A percentile compares a stretch with the other conserved stretches of the same genome.
Conservation (phyloP, 495 filamentous ascomycete species). For the Talaromyces borbonicus region DNA sequence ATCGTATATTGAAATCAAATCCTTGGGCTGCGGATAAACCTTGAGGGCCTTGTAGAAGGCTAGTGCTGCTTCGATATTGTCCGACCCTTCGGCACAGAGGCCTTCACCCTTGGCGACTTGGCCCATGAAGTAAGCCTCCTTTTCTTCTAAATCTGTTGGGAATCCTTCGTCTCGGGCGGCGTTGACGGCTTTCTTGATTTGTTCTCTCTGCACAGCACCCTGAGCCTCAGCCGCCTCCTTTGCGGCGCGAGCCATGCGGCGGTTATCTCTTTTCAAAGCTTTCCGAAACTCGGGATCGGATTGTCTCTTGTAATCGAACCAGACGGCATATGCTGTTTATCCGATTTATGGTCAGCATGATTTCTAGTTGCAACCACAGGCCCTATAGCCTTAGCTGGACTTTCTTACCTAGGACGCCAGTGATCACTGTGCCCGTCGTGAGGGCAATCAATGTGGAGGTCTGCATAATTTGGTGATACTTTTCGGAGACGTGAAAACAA, state of each 20-base stretch:
- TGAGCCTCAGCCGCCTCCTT: conserved; percentile 68
- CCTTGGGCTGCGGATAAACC: conserved; percentile 88
- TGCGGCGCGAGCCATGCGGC: conserved; percentile 59
- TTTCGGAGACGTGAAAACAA: conserved; percentile 4
- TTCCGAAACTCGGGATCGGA: conserved; percentile 80
- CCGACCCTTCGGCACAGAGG: conserved; percentile 58
- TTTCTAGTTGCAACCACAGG: too few relatives aligned
- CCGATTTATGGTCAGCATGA: conserved; percentile 11
- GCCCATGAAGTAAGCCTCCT: conserved; percentile 88
- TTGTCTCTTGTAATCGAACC: conserved; percentile 91
- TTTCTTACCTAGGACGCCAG: conserved; percentile 70
- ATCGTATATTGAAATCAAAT: conserved; percentile 93
- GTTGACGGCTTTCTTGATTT: conserved; percentile 61
- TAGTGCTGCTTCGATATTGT: conserved; percentile 75
- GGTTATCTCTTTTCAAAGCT: conserved; percentile 71
- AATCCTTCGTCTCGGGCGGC: conserved; percentile 82
- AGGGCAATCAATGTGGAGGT: conserved; percentile 65
- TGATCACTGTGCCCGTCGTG: conserved; percentile 61
- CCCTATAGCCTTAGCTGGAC: too few relatives aligned
- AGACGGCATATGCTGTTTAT: conserved; percentile 61
- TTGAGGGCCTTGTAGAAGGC: conserved; percentile 97
- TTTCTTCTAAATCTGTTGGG: conserved; percentile 82
- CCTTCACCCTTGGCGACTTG: conserved; percentile 81
- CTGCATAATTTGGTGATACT: conserved; percentile 35
- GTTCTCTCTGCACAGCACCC: conserved; percentile 56